A percentile compares a stretch with the other conserved stretches of the same genome.
Evolutionary conservation across 495 filamentous ascomycete genomes (phyloP).

Genomic region (Letharia lupina): DNA sequence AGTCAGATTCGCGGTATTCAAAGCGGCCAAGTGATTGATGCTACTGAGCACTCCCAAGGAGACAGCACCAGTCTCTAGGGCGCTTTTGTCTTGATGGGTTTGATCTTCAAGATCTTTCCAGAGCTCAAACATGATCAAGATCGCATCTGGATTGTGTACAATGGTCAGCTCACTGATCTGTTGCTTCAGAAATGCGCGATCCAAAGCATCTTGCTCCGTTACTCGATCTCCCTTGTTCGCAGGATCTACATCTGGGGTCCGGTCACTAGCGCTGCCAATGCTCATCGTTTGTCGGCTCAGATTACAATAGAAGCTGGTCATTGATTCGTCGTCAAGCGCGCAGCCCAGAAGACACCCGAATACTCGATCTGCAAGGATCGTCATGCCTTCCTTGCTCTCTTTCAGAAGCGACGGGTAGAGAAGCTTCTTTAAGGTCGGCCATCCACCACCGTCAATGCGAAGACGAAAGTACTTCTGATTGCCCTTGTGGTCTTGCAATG

Average conservation of each 20-base stretch:
- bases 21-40: constrained; percentile 36
- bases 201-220: not conserved
- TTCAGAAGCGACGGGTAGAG: constrained; percentile 52
- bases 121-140: constrained; percentile 22
- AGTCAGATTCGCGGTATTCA: constrained; percentile 66
- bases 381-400: constrained; percentile 46
- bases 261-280: not conserved
- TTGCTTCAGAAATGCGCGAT: constrained; percentile 29
- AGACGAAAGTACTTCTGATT: constrained; percentile 80
- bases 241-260: not conserved
- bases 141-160: constrained; percentile 23
- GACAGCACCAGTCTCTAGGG: not conserved
- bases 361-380: constrained; percentile 56
- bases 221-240: not conserved
- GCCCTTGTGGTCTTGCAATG: constrained; percentile 70
- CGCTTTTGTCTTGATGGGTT: constrained; percentile 26
- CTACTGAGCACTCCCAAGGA: constrained; percentile 5
- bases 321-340: constrained; percentile 64
- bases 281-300: constrained; percentile 6
- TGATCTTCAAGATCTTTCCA: constrained; percentile 27
- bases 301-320: constrained; percentile 38
- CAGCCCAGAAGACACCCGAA: constrained; percentile 82
- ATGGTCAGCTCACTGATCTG: constrained; percentile 10
- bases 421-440: constrained; percentile 63
- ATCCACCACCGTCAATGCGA: constrained; percentile 64